Base-by-base conservation (phyloP, 108 stramenopile genomes). In the Pseudonitzschia pungens region DNA sequence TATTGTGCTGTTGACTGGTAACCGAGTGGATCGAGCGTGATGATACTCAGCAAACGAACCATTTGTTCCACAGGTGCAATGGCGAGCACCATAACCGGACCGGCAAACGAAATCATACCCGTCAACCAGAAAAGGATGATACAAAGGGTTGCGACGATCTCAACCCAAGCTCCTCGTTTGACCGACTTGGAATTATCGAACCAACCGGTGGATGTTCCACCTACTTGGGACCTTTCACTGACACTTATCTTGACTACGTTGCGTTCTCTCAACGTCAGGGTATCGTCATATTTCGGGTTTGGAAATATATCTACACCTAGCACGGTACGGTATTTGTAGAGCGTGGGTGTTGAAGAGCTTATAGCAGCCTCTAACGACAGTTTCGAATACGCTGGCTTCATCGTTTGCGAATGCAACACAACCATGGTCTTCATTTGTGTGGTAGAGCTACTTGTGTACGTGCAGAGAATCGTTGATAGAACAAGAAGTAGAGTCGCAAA, bases 21-120 rank as follows among this genome's bases (percentile, higher is more conserved):
- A 0, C 91, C 91, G 31, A 92, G 73, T 8, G 91, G 91, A 66
- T 92, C 91, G 52, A 84, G 72, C 84, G 87, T 84, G 0, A 92
- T 73, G 86, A 92, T 89, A 0, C 72, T 70, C 16, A 92, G 75
- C 15, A 92, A 63, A 22, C 81, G 57, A 12, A 89, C 85, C 88
- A 92, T 92, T 22, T 86, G 67, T 74, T 92, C 91, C 51, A 92
- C 89, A 31, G 91, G 91, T 12, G 78, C 81, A 31, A 89, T 82
- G 51, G 86, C 86, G 73, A 87, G 68, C 15, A 27, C n/a, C 65
- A 72, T 73, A 40, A 89, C 85, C 41, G 91, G 91, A 36, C 91
- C 87, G 0, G 85, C 83, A 72, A 92, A 88, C 8, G 81, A 77
- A 15, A 80, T 72, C 24, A 88, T 81, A 3, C 81, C 91, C 63